Conservation (phyloP, 345 rosid genomes). For the Melaleuca quinquenervia region DNA sequence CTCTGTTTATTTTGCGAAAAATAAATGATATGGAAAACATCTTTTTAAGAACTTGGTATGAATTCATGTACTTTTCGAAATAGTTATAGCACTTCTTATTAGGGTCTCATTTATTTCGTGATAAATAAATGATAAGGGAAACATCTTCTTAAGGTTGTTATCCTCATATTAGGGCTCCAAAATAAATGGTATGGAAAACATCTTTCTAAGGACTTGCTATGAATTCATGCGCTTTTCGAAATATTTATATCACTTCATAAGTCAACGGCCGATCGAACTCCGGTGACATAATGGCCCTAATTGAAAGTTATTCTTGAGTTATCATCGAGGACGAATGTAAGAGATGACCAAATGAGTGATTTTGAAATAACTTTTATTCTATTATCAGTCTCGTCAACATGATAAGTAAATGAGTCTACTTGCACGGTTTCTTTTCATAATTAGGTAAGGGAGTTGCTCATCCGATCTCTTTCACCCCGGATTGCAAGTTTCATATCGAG, state of each 20-base stretch:
- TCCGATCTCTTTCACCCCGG: background rate
- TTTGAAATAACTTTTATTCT: background rate
- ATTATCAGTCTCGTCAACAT: background rate
- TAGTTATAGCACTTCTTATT: too few relatives aligned
- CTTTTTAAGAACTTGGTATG: too few relatives aligned
- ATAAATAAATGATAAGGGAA: too few relatives aligned
- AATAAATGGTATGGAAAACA: too few relatives aligned
- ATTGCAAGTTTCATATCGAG: background rate
- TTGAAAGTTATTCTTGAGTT: background rate
- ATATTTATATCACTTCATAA: background rate
- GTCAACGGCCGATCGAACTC: rapidly evolving
- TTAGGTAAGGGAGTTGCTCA: background rate
- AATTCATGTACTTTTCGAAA: too few relatives aligned
- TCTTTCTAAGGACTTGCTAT: too few relatives aligned
- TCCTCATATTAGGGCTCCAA: too few relatives aligned
- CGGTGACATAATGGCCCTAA: background rate
- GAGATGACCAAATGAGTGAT: background rate
- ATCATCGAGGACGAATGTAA: background rate
- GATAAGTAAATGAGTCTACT: background rate
- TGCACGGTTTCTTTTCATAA: background rate
- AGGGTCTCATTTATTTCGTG: too few relatives aligned
- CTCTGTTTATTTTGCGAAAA: too few relatives aligned
- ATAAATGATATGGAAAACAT: too few relatives aligned
- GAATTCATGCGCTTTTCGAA: background rate
- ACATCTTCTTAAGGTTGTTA: too few relatives aligned